phyloP scores from a whole-genome alignment of 345 rosid genomes.

The Hypericum perforatum region DNA sequence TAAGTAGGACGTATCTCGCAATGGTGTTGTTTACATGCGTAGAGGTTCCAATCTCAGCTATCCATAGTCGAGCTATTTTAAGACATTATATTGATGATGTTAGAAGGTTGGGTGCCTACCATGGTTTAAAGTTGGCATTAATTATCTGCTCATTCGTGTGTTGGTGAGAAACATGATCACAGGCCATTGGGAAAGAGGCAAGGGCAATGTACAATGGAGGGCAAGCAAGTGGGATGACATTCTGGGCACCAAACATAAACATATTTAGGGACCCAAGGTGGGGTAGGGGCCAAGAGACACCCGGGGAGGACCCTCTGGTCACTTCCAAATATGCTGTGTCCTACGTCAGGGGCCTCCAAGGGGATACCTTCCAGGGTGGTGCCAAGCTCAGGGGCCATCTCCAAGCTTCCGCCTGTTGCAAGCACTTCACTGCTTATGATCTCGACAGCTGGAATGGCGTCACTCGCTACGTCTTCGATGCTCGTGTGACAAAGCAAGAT shows the following conservation, averaged over 20 bases:
- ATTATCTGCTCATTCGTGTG: not conserved
- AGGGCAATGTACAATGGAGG: constrained; percentile 24
- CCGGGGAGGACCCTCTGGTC: constrained; percentile 23
- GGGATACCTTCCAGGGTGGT: constrained; percentile 22
- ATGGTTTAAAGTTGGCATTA: not conserved
- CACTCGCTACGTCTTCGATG: constrained; percentile 23
- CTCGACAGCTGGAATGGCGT: constrained; percentile 24
- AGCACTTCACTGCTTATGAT: constrained; percentile 27
- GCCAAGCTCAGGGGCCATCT: constrained; percentile 19
- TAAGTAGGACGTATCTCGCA: no score
- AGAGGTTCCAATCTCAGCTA: no score
- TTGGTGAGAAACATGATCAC: not conserved
- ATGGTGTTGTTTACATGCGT: no score
- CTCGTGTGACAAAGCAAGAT: constrained; percentile 21
- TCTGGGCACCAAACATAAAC: constrained; percentile 27
- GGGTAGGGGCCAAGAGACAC: constrained; percentile 29
- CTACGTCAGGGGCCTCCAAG: constrained; percentile 23
- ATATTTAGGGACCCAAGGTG: constrained; percentile 29
- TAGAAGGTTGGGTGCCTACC: not conserved
- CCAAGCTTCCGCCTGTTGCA: constrained; percentile 28
- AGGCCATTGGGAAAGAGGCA: constrained; percentile 24
- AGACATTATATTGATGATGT: no score
- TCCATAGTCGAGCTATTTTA: no score
- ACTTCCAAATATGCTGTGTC: constrained; percentile 22
- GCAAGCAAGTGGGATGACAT: constrained; percentile 23